A percentile compares a stretch with the other conserved stretches of the same genome.
Conservation (phyloP, 192 early-diverging fungal genomes). For the Podila minutissima region DNA sequence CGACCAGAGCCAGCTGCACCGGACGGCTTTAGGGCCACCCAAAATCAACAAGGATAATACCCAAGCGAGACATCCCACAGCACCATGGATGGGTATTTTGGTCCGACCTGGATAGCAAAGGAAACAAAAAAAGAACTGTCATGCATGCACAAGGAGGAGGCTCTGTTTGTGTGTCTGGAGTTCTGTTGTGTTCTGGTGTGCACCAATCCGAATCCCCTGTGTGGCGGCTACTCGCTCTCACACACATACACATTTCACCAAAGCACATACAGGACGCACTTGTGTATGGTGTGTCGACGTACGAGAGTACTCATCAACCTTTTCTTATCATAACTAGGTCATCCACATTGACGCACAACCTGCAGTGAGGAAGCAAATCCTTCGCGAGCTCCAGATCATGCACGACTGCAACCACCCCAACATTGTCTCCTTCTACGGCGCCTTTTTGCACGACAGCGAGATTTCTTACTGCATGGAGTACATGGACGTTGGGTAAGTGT, state of each 20-base stretch:
- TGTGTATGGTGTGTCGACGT: neutral
- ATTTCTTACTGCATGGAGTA: slow-evolving; percentile 98
- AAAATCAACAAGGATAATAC: too few relatives aligned
- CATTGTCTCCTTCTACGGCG: slow-evolving; percentile 98
- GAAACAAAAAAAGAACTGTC: too few relatives aligned
- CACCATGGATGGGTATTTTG: neutral
- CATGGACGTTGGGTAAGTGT: slow-evolving; percentile 86
- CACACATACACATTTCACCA: neutral
- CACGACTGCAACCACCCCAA: slow-evolving; percentile 95
- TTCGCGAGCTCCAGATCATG: slow-evolving; percentile 95
- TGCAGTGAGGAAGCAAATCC: slow-evolving; percentile 86
- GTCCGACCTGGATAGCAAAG: too few relatives aligned
- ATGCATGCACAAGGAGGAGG: neutral
- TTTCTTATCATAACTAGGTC: slow-evolving; percentile 25
- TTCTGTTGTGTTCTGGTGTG: too few relatives aligned
- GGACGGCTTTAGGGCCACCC: too few relatives aligned
- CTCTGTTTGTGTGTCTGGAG: neutral
- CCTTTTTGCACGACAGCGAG: slow-evolving; percentile 86
- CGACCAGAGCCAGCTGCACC: too few relatives aligned
- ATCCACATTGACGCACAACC: slow-evolving; percentile 69
- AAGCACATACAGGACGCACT: neutral
- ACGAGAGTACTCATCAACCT: neutral
- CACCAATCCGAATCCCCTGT: too few relatives aligned
- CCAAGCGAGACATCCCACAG: too few relatives aligned
- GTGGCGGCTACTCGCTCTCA: neutral